Evolutionary conservation across 179 eudicot genomes (phyloP).

Genomic region (Camellia oleifera): DNA sequence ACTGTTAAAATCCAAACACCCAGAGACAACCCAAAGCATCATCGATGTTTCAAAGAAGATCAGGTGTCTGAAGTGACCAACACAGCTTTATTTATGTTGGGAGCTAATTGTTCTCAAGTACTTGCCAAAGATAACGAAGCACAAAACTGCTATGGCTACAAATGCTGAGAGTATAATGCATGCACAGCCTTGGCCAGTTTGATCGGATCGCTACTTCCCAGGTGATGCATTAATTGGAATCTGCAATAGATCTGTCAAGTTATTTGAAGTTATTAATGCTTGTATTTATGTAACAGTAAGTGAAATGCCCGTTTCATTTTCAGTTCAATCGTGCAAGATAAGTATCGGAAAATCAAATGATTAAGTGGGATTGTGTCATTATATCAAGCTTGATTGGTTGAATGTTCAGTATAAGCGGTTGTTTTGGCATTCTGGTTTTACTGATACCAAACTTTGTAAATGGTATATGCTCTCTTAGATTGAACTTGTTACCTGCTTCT

Average conservation of each 20-base stretch:
- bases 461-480: neutral
- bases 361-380: neutral
- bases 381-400: neutral
- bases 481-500: neutral
- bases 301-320: neutral
- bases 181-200: neutral
- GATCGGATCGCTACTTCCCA: neutral
- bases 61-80: slow-evolving; percentile 33
- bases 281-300: neutral
- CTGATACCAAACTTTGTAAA: no score
- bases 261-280: neutral
- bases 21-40: slow-evolving; percentile 41
- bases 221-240: neutral
- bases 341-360: neutral
- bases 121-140: neutral
- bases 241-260: neutral
- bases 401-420: no score
- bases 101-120: neutral
- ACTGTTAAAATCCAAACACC: slow-evolving; percentile 45
- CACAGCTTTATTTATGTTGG: neutral
- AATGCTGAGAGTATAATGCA: neutral
- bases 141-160: neutral
- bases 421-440: neutral
- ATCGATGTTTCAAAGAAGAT: slow-evolving; percentile 54
- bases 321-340: neutral